Conservation (phyloP, 1,284 basidiomycete genomes). For the Leccinum colubrinum region DNA sequence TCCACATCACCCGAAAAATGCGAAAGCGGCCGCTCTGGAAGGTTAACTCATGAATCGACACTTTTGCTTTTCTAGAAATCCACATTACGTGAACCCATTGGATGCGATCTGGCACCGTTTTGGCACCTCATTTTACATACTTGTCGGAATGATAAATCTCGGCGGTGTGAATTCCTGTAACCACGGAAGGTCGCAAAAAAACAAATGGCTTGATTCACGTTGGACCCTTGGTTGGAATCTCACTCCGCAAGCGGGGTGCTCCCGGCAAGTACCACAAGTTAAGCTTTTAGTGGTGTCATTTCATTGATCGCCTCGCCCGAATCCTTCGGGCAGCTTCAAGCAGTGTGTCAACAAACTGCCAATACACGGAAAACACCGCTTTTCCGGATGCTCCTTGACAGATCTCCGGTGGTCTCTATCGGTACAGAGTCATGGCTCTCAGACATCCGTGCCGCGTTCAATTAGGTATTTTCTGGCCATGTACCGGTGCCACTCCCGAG, state of each 20-base stretch:
- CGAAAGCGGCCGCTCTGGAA: conserved; percentile 84
- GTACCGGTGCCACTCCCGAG: conserved; percentile 36
- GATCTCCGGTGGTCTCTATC: conserved; percentile 21
- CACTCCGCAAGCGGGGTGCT: conserved; percentile 12
- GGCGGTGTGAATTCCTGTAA: conserved; percentile 1
- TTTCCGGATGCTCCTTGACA: conserved; percentile 19
- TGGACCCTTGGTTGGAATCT: background rate
- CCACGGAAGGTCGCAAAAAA: conserved; percentile 7
- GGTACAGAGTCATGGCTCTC: conserved; percentile 2
- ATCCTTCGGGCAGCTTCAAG: conserved; percentile 5
- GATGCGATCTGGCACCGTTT: conserved; percentile 16
- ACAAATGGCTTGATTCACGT: conserved; percentile 2
- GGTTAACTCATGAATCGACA: conserved; percentile 57
- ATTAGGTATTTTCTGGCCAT: conserved; percentile 42
- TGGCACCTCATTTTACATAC: conserved; percentile 21
- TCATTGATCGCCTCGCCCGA: conserved; percentile 22
- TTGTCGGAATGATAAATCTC: conserved; percentile 17
- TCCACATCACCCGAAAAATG: conserved; percentile 84
- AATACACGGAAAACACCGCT: conserved; percentile 1
- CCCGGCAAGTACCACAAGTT: conserved; percentile 26
- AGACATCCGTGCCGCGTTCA: conserved; percentile 39
- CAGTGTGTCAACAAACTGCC: conserved; percentile 10
- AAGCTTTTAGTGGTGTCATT: conserved; percentile 26
- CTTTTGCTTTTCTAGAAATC: conserved; percentile 14
- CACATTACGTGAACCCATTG: conserved; percentile 29